A percentile compares a stretch with the other conserved stretches of the same genome.
phyloP scores from a whole-genome alignment of 495 filamentous ascomycete species.

The Copromyces sp. region DNA sequence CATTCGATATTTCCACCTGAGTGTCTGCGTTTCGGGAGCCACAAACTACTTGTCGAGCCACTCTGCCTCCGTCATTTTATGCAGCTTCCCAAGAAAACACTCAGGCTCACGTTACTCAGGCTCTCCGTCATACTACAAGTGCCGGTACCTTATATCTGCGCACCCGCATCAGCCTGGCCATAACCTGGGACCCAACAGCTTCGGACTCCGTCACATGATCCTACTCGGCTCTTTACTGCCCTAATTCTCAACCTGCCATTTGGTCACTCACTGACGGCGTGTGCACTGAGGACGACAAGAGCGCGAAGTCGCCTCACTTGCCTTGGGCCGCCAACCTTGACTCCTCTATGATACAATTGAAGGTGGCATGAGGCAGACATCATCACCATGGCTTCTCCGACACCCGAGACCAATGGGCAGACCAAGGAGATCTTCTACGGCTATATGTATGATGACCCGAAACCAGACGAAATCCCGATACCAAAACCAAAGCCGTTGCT shows the following conservation, averaged over 20 bases:
- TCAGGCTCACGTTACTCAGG: not conserved
- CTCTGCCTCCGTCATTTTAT: not conserved
- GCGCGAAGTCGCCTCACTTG: not conserved
- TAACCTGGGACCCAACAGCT: not conserved
- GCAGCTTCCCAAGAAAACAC: not conserved
- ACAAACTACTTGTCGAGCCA: not conserved
- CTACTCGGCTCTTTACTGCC: not conserved
- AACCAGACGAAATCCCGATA: slow-evolving; percentile 29
- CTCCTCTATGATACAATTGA: not conserved
- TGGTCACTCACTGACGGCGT: not conserved
- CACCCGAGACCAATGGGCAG: slow-evolving; percentile 5
- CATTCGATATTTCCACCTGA: not conserved
- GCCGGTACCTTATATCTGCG: not conserved
- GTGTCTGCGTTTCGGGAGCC: not conserved
- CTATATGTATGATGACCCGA: slow-evolving; percentile 59
- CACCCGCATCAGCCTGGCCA: not conserved
- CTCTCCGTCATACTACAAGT: not conserved
- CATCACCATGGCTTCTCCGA: slow-evolving; percentile 14
- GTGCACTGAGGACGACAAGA: not conserved
- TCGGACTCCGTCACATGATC: not conserved
- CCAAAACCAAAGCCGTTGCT: slow-evolving; percentile 67
- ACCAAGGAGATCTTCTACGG: slow-evolving; percentile 55
- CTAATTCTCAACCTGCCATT: not conserved
- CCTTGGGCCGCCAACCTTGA: not conserved
- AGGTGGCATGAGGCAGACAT: not conserved